A percentile compares a stretch with the other conserved stretches of the same genome.
These are phyloP conservation scores for Graphium sp. DNA, from an alignment of 2,329 filamentous ascomycete genomes.

Conservation along the genomic window DNA sequence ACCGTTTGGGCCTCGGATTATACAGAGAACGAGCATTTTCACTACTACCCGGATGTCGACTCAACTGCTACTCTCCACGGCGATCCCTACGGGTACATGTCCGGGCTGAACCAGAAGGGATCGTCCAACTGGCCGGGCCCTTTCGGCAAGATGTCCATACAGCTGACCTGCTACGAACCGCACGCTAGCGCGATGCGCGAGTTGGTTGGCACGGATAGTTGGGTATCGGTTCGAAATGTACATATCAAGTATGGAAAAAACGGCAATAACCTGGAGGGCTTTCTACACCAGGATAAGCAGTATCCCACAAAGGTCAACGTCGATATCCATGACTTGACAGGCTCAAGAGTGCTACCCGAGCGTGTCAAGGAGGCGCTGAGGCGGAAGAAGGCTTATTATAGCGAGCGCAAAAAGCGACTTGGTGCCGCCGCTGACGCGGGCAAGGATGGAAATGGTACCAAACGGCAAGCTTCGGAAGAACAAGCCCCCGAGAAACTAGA, in stretches of 20 bases:
- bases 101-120: conserved; percentile 7
- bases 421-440: no score
- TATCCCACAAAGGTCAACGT: conserved; percentile 36
- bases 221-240: conserved; percentile 55
- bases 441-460: no score
- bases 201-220: conserved; percentile 38
- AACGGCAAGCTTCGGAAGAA: no score
- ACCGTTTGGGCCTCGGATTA: conserved; percentile 72
- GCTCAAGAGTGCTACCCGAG: conserved; percentile 23
- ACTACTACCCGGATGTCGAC: conserved; percentile 19
- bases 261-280: conserved; percentile 49
- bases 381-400: no score
- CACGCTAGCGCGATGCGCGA: conserved; percentile 44
- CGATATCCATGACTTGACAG: conserved; percentile 24
- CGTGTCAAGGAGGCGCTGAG: conserved; percentile 39
- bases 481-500: no score
- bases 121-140: conserved; percentile 51
- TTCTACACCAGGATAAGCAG: conserved; percentile 42
- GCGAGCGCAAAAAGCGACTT: no score
- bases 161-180: conserved; percentile 52
- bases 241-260: conserved; percentile 43
- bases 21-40: conserved; percentile 52
- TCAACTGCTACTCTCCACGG: conserved; percentile 22
- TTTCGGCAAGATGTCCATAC: conserved; percentile 53
- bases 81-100: conserved; percentile 37